Conservation (phyloP, 352 stramenopile genomes). For the Globisporangium perplexum region DNA sequence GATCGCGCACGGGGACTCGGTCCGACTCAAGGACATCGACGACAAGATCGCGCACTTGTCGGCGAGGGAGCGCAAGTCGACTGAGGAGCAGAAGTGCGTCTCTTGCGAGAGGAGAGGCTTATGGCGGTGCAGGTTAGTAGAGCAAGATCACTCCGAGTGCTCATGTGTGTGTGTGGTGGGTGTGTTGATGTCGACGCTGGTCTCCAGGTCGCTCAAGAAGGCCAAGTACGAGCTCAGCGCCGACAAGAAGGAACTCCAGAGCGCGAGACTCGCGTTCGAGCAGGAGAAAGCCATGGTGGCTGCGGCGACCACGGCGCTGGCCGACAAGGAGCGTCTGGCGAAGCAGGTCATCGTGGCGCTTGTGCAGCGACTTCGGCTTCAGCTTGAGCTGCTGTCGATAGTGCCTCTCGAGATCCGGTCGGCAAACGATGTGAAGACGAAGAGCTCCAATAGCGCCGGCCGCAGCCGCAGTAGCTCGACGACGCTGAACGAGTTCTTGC, state of each 20-base stretch:
- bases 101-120: background rate
- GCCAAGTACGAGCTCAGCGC: constrained; percentile 24
- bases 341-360: constrained; percentile 40
- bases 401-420: constrained; percentile 11
- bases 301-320: constrained; percentile 11
- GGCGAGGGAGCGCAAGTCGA: constrained; percentile 24
- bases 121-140: too few species aligned
- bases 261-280: constrained; percentile 16
- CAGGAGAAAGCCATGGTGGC: constrained; percentile 7
- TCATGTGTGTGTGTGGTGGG: background rate
- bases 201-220: constrained; percentile 33
- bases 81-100: constrained; percentile 48
- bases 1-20: constrained; percentile 18
- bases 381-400: constrained; percentile 42
- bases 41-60: constrained; percentile 23
- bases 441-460: background rate
- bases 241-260: constrained; percentile 29
- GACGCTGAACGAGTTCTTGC: constrained; percentile 22
- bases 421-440: background rate
- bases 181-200: too few species aligned
- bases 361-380: constrained; percentile 28
- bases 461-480: background rate
- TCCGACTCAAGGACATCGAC: constrained; percentile 32
- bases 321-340: constrained; percentile 40
- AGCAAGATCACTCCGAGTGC: background rate